A percentile compares a stretch with the other conserved stretches of the same genome.
Conservation (phyloP, 225 moss, liverwort and hornwort species). For the Polytrichum formosum region DNA sequence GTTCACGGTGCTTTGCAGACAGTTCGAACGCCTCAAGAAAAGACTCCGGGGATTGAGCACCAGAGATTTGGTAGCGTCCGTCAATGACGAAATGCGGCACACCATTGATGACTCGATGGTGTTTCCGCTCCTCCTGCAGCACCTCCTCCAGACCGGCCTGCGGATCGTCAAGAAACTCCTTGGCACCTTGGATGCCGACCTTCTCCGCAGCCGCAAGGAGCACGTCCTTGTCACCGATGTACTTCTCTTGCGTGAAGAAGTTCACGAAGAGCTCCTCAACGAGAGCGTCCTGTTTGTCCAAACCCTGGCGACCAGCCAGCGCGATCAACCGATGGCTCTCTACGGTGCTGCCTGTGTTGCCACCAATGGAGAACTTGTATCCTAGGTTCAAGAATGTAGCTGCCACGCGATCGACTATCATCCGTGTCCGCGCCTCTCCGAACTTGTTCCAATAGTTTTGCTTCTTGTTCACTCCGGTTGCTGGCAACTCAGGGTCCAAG, state of each 20-base stretch:
- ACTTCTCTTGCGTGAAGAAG: constrained; percentile 78
- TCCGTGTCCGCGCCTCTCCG: constrained; percentile 48
- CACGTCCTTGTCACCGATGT: constrained; percentile 65
- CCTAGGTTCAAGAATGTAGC: constrained; percentile 62
- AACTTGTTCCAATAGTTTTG: constrained; percentile 59
- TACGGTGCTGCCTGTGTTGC: constrained; percentile 59
- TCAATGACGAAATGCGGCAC: constrained; percentile 78
- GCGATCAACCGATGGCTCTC: constrained; percentile 78
- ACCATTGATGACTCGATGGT: constrained; percentile 59
- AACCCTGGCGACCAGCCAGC: constrained; percentile 64
- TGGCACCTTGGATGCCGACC: constrained; percentile 57
- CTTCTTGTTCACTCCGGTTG: constrained; percentile 55
- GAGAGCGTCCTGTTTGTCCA: constrained; percentile 59
- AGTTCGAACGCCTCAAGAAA: constrained; percentile 58
- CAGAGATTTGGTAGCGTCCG: constrained; percentile 66
- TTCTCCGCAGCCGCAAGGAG: constrained; percentile 69
- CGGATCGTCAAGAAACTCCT: constrained; percentile 52
- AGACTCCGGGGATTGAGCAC: constrained; percentile 67
- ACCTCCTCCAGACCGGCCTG: constrained; percentile 70
- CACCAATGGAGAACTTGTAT: constrained; percentile 59
- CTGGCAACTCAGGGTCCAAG: constrained; percentile 54
- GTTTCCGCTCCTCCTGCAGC: constrained; percentile 37
- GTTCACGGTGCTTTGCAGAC: constrained; percentile 27
- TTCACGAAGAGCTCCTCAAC: constrained; percentile 76
- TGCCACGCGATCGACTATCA: constrained; percentile 46